Evolutionary conservation across 495 filamentous ascomycete species (phyloP), one percentile per base, ranked within the genome.

Genomic region (Penicillium argentinense): DNA sequence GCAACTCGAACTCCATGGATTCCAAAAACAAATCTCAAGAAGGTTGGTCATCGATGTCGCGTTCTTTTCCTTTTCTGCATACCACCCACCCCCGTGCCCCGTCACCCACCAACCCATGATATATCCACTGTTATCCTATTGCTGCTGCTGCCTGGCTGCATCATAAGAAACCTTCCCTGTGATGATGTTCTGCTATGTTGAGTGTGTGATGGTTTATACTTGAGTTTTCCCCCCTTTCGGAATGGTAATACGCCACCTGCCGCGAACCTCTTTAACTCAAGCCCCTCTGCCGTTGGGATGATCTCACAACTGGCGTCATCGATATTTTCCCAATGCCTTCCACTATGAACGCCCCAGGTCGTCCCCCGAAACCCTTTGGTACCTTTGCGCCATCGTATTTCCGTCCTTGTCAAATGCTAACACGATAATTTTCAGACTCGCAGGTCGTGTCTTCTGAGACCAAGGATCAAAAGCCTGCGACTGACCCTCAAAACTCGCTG

Each of bases 401-500:
- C 46, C 25, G 22, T 44, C 40, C 29, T 47, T n/a, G n/a, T n/a
- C n/a, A n/a, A n/a, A n/a, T n/a, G n/a, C n/a, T n/a, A n/a, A n/a
- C n/a, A n/a, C n/a, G n/a, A 39, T 30, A 50, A 40, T 24, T 34
- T 34, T 54, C 56, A 78, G 75, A 79, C 60, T 67, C 68, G 47
- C 67, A 67, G 49, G 56, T 68, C 44, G 55, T 67, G 18, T 62
- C 71, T 47, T 64, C 69, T 27, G 66, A 75, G 39, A 54, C 56
- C 45, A 70, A 74, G 48, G 75, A 78, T 25, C 62, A 60, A 14
- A 72, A 68, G 41, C 39, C 68, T 9, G 64, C 62, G 25, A 64
- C 59, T 52, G 72, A 71, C 14, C 47, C 64, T 29, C 68, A 80
- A 61, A 71, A 63, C 52, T 74, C 78, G 51, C 80, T 93, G 63